A percentile compares a stretch with the other conserved stretches of the same genome.
phyloP scores from a whole-genome alignment of 495 filamentous ascomycete genomes.

The Penicillium diatomitis region DNA sequence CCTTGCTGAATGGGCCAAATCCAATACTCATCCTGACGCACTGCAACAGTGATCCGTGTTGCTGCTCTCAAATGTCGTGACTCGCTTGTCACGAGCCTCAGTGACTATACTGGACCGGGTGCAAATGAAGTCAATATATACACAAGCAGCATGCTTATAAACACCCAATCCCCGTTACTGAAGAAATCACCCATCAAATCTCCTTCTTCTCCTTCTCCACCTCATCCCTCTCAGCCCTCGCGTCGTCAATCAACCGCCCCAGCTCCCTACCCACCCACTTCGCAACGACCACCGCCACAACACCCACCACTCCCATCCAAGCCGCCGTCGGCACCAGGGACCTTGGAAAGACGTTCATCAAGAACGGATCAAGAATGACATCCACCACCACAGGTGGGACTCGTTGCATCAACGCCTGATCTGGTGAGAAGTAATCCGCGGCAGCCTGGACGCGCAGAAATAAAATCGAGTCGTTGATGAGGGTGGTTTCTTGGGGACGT shows the following conservation, averaged over 20 bases:
- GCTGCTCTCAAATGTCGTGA: no score
- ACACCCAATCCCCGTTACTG: neutral
- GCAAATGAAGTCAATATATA: neutral
- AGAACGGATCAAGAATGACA: constrained; percentile 80
- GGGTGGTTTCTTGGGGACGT: constrained; percentile 7
- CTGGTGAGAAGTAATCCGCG: constrained; percentile 73
- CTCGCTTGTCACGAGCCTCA: no score
- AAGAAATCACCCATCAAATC: constrained; percentile 2
- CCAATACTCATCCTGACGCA: no score
- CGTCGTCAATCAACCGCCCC: constrained; percentile 18
- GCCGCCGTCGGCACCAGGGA: constrained; percentile 58
- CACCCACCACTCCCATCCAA: constrained; percentile 49
- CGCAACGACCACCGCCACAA: constrained; percentile 40
- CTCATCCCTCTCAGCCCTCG: constrained; percentile 2
- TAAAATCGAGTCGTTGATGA: constrained; percentile 48
- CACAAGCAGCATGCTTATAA: no score
- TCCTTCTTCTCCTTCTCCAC: constrained; percentile 14
- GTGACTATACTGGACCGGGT: no score
- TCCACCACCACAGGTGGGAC: constrained; percentile 72
- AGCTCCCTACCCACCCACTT: constrained; percentile 22
- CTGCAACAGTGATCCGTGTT: no score
- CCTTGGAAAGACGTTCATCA: constrained; percentile 61
- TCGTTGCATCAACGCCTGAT: constrained; percentile 63
- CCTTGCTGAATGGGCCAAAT: no score
- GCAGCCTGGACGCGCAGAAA: constrained; percentile 68